Evolutionary conservation across 441 rosid species (phyloP), one percentile per base, ranked within the genome.

Genomic region (Pelargonium australe): DNA sequence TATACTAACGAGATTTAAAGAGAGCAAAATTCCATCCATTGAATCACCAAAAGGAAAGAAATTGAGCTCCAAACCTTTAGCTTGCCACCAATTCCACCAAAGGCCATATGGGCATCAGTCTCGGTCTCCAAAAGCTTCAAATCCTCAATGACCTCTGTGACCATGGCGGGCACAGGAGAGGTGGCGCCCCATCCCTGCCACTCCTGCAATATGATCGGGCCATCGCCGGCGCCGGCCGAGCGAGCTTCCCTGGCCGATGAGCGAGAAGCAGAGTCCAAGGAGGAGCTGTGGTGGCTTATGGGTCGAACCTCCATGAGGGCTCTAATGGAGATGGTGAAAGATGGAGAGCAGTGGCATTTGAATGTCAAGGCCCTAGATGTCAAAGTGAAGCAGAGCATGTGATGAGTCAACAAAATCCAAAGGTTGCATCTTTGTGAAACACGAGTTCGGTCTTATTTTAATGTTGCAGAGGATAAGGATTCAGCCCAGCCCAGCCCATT

Each of bases 71-170:
- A 70, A 67, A 89, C 97, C 90, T 87, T 85, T 60, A 91, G 78
- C 79, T 89, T 91, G 68, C 97, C 98, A 17, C 96, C 91, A 55
- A 41, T 79, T 14, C 95, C 93, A 57, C 96, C 96, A 62, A 94
- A 94, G 58, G 73, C 79, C 82, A 89, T 85, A 45, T 74, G 80
- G 68, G 84, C 73, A 76, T 91, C 90, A 68, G 71, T 71, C 51
- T 80, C 79, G 49, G 64, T 78, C 85, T 89, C 90, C 76, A 89
- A 73, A 70, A 83, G 80, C 78, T 82, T 88, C 87, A 94, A 76
- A 73, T 89, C 97, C 14, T 81, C 75, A 64, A 89, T 76, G 73
- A 89, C 78, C 75, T 84, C 85, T 64, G 79, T 74, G 55, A 91
- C 91, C 81, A 85, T 77, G 4, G 83, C 75, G 1, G 97, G 98